Conservation (phyloP, 2,329 filamentous ascomycete species). For the Paraphoma chrysanthemicola region DNA sequence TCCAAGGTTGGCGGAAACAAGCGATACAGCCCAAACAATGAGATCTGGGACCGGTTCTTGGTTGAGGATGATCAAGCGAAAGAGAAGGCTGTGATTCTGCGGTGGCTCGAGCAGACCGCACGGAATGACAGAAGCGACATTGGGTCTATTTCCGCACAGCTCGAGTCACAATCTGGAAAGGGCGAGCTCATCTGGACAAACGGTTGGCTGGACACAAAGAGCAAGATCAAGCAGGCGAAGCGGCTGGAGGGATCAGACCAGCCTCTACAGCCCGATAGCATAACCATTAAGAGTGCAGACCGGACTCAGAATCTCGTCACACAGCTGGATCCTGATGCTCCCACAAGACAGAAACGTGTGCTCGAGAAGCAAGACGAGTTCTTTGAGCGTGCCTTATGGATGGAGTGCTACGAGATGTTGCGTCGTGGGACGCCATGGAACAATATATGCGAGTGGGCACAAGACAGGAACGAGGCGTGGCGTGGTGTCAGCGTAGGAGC, state of each 20-base stretch:
- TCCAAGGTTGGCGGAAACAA: conserved; percentile 40
- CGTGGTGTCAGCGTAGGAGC: conserved; percentile 83
- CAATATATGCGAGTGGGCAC: conserved; percentile 84
- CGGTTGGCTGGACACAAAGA: conserved; percentile 91
- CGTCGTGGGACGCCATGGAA: conserved; percentile 78
- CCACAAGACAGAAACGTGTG: conserved; percentile 76
- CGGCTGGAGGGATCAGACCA: conserved; percentile 63
- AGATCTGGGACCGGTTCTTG: conserved; percentile 78
- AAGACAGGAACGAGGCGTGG: conserved; percentile 87
- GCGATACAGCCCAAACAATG: conserved; percentile 65
- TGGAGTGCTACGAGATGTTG: conserved; percentile 92
- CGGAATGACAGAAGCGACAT: conserved; percentile 72
- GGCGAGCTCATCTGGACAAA: conserved; percentile 71
- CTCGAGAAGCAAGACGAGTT: conserved; percentile 85
- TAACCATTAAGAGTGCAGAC: conserved; percentile 53
- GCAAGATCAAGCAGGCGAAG: conserved; percentile 89
- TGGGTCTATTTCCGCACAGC: conserved; percentile 74
- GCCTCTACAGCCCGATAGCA: conserved; percentile 48
- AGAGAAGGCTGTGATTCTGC: conserved; percentile 80
- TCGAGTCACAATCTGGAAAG: conserved; percentile 75
- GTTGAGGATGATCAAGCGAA: conserved; percentile 73
- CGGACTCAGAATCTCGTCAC: conserved; percentile 73
- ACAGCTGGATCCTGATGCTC: conserved; percentile 89
- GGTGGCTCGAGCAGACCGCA: conserved; percentile 85
- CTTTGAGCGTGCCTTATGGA: conserved; percentile 90